These are phyloP conservation scores for Balamuthia mandrillaris DNA, from an alignment of 208 protist species.

Conservation along the genomic window DNA sequence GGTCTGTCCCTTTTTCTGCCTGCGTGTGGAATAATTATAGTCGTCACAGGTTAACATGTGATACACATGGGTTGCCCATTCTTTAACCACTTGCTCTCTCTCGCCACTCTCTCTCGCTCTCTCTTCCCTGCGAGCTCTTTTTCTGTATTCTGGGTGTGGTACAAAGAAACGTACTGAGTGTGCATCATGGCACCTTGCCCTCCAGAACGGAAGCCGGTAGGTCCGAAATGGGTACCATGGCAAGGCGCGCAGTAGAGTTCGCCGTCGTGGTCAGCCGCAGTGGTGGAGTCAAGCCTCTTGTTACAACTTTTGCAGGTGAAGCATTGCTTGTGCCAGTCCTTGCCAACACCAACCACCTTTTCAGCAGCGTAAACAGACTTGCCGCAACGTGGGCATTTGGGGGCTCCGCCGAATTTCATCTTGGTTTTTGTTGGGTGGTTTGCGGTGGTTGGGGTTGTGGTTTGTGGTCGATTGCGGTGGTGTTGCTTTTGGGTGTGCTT, in stretches of 20 bases:
- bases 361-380: slow-evolving; percentile 17
- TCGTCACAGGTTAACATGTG: too few relatives aligned
- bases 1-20: background rate
- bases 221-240: slow-evolving; percentile 2
- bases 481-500: too few relatives aligned
- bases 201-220: background rate
- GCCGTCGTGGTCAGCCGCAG: background rate
- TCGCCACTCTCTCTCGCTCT: background rate
- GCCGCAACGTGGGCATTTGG: slow-evolving; percentile 14
- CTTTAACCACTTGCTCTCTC: background rate
- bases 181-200: background rate
- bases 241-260: slow-evolving; percentile 10
- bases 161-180: too few relatives aligned
- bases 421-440: too few relatives aligned
- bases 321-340: slow-evolving; percentile 1
- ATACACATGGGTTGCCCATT: too few relatives aligned
- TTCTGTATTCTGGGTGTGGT: too few relatives aligned
- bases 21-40: background rate
- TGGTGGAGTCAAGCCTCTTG: slow-evolving; percentile 18
- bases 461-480: too few relatives aligned
- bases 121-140: too few relatives aligned
- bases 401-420: background rate
- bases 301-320: background rate
- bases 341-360: background rate
- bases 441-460: too few relatives aligned